These are phyloP conservation scores for Dothistroma septosporum DNA, from an alignment of 2,329 filamentous ascomycete genomes.

Conservation along the genomic window DNA sequence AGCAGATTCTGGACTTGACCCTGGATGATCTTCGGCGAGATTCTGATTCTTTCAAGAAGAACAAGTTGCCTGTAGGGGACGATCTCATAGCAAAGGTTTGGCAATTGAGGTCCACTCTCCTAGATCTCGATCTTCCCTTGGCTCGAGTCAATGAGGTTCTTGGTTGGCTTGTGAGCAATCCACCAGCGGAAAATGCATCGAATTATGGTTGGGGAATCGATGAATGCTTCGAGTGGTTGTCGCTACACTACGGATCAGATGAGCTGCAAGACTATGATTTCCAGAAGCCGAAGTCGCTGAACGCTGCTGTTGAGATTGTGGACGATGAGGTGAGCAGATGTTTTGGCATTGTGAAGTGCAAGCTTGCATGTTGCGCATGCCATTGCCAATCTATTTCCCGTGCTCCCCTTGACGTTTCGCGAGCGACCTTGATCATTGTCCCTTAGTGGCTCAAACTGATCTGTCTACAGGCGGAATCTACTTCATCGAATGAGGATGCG, in stretches of 20 bases:
- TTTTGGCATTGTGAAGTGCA: background rate
- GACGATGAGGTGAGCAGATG: conserved; percentile 3
- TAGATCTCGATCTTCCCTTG: conserved; percentile 63
- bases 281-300: conserved; percentile 23
- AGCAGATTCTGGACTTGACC: conserved; percentile 70
- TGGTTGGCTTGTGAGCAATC: conserved; percentile 56
- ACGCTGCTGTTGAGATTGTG: background rate
- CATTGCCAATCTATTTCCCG: background rate
- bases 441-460: background rate
- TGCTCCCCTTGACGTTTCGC: background rate
- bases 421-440: background rate
- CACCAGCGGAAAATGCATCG: conserved; percentile 49
- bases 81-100: conserved; percentile 76
- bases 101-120: conserved; percentile 72
- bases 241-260: conserved; percentile 60
- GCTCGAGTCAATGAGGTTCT: conserved; percentile 61
- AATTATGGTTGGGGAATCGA: conserved; percentile 71
- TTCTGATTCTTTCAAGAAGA: conserved; percentile 45
- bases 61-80: conserved; percentile 60
- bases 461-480: background rate
- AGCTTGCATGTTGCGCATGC: background rate
- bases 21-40: conserved; percentile 51
- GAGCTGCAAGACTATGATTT: conserved; percentile 35
- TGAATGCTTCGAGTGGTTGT: conserved; percentile 85
- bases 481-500: background rate